Evolutionary conservation across 768 basidiomycete genomes (phyloP).

Genomic region (Psilocybe azurescens): DNA sequence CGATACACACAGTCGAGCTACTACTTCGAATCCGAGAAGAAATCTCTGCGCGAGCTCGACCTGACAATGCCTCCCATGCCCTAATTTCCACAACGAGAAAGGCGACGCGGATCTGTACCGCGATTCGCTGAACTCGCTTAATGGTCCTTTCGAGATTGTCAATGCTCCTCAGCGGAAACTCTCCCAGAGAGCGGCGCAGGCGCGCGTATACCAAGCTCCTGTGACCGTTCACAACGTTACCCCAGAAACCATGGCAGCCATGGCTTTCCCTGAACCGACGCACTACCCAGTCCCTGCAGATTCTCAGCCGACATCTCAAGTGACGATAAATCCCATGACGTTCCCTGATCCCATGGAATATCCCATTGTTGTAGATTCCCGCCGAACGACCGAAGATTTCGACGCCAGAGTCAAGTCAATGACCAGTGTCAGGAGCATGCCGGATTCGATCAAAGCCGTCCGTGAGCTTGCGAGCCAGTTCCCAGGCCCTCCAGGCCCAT

Average conservation of each 20-base stretch:
- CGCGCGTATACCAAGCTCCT: slow-evolving; percentile 24
- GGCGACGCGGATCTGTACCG: slow-evolving; percentile 8
- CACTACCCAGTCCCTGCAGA: not conserved
- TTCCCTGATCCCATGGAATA: slow-evolving; percentile 16
- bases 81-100: slow-evolving; percentile 13
- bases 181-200: slow-evolving; percentile 27
- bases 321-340: not conserved
- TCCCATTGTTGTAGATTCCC: not conserved
- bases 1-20: slow-evolving; percentile 14
- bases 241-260: slow-evolving; percentile 10
- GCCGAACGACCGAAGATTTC: not conserved
- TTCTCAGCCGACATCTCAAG: not conserved
- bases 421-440: slow-evolving; percentile 38
- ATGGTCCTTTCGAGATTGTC: slow-evolving; percentile 30
- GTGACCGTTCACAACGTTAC: slow-evolving; percentile 8
- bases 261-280: slow-evolving; percentile 17
- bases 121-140: slow-evolving; percentile 16
- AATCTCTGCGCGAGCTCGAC: not conserved
- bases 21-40: slow-evolving; percentile 13
- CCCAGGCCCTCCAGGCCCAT: slow-evolving; percentile 50
- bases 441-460: slow-evolving; percentile 49
- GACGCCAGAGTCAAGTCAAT: slow-evolving; percentile 24
- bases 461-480: slow-evolving; percentile 59
- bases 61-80: slow-evolving; percentile 15
- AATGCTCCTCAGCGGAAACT: slow-evolving; percentile 29